Evolutionary conservation across 208 protist species (phyloP).

Genomic region (Wallacemonas sp.): DNA sequence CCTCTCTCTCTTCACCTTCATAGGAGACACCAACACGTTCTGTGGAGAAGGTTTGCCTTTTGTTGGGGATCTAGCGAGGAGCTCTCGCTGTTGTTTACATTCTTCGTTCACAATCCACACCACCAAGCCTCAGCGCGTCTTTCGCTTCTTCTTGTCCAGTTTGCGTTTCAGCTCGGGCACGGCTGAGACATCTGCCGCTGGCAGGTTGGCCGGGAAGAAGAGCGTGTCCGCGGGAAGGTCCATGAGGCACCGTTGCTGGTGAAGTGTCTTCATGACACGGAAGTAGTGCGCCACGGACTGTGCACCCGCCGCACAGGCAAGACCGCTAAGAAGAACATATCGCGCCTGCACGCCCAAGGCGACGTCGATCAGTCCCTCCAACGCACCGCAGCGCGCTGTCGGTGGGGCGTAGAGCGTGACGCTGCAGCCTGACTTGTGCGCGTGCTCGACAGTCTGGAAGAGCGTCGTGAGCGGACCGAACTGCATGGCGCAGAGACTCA

Average conservation of each 20-base stretch:
- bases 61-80: too few relatives aligned
- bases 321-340: neutral
- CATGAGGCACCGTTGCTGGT: neutral
- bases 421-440: neutral
- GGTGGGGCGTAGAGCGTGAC: neutral
- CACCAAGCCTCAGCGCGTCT: conserved; percentile 10
- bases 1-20: too few relatives aligned
- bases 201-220: neutral
- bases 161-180: conserved; percentile 73
- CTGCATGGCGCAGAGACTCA: neutral
- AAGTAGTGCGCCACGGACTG: neutral
- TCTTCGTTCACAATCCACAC: too few relatives aligned
- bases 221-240: neutral
- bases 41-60: too few relatives aligned
- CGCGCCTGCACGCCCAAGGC: neutral
- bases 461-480: conserved; percentile 12
- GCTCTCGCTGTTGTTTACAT: too few relatives aligned
- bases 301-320: neutral
- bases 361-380: neutral
- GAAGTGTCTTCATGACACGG: neutral
- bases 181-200: neutral
- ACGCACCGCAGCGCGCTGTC: neutral
- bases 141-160: conserved; percentile 74
- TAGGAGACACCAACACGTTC: too few relatives aligned
- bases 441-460: neutral